Conservation (phyloP, 106 monocot genomes). For the Dendrobium nobile region DNA sequence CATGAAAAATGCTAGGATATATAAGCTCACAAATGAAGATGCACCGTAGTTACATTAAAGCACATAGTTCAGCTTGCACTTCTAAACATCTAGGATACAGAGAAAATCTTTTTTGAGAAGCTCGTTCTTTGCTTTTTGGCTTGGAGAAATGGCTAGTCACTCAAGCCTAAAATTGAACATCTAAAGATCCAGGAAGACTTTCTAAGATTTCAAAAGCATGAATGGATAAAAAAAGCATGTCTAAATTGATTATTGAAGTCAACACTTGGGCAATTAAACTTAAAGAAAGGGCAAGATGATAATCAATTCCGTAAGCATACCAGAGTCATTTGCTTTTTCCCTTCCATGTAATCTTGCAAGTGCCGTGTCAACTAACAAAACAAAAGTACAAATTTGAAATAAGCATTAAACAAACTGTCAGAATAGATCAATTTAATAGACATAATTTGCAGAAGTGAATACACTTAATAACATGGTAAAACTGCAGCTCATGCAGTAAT, state of each 20-base stretch:
- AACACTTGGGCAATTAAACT: neutral
- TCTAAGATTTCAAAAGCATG: neutral
- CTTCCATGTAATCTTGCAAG: slow-evolving; percentile 66
- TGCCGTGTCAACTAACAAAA: slow-evolving; percentile 70
- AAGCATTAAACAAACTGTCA: neutral
- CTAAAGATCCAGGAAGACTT: neutral
- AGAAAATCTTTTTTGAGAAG: neutral
- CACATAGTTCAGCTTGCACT: neutral
- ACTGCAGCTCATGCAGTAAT: neutral
- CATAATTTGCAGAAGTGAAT: neutral
- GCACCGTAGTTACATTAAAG: neutral
- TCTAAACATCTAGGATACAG: neutral
- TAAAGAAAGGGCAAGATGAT: neutral
- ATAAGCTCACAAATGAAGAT: neutral
- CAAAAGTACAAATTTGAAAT: neutral
- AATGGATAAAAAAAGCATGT: neutral
- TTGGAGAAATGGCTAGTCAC: neutral
- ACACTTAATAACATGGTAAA: neutral
- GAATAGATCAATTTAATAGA: neutral
- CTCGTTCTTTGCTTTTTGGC: neutral
- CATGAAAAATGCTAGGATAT: neutral
- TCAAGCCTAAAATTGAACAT: neutral
- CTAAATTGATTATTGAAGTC: neutral
- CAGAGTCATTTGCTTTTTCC: slow-evolving; percentile 63
- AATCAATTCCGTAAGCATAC: slow-evolving; percentile 19